phyloP scores from a whole-genome alignment of 2,329 filamentous ascomycete species.

The Clonostachys solani region DNA sequence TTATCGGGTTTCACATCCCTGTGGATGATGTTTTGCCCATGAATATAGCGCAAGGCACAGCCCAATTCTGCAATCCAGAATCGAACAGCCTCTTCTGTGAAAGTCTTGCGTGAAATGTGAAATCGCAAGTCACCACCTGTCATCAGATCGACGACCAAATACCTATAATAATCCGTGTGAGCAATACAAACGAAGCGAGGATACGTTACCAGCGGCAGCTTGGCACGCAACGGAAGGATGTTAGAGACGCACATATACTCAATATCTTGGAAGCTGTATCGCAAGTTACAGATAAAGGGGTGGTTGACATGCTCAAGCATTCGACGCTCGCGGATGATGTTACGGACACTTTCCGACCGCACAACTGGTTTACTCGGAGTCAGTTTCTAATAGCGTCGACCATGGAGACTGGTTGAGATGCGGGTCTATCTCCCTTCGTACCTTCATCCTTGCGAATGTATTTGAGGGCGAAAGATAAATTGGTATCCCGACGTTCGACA shows the following conservation, averaged over 20 bases:
- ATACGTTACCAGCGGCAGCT: background rate
- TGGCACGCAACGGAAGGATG: slow-evolving; percentile 4
- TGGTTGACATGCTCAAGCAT: slow-evolving; percentile 99
- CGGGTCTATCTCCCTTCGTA: slow-evolving; percentile 28
- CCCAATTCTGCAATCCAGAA: slow-evolving; percentile 97
- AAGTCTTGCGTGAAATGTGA: slow-evolving; percentile 96
- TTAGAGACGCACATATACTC: slow-evolving; percentile 86
- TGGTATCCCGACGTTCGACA: slow-evolving; percentile 94
- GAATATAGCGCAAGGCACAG: slow-evolving; percentile 84
- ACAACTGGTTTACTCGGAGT: slow-evolving; percentile 59
- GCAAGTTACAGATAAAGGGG: slow-evolving; percentile 95
- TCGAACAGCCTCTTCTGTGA: slow-evolving; percentile 92
- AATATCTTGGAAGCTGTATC: slow-evolving; percentile 98
- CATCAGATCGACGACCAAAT: slow-evolving; percentile 97
- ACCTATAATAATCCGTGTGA: slow-evolving; percentile 50
- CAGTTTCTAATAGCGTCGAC: background rate
- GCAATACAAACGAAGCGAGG: background rate
- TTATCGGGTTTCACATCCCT: slow-evolving; percentile 92
- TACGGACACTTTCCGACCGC: slow-evolving; percentile 93
- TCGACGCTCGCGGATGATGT: slow-evolving; percentile 93
- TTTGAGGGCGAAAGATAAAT: slow-evolving; percentile 90
- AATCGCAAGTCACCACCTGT: slow-evolving; percentile 94
- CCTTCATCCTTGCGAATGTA: slow-evolving; percentile 99
- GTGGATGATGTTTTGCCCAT: slow-evolving; percentile 83
- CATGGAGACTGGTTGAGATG: background rate